Conservation (phyloP, 2,329 filamentous ascomycete genomes). For the Diaporthe citriasiana region DNA sequence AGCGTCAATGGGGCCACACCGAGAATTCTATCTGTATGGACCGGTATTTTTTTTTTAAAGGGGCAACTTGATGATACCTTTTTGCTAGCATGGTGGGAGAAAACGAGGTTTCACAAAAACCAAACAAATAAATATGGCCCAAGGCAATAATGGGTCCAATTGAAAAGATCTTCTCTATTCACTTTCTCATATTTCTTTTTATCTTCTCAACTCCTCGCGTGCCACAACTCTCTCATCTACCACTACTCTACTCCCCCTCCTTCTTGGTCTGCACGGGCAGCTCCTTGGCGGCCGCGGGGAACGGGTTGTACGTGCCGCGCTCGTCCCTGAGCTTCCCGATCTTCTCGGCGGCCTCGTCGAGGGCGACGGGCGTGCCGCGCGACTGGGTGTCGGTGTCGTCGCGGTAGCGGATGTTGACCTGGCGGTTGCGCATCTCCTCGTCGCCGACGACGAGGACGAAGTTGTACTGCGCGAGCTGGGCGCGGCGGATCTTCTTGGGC, state of each 20-base stretch:
- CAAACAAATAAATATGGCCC: slow-evolving; percentile 14
- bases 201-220: slow-evolving; percentile 7
- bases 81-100: slow-evolving; percentile 24
- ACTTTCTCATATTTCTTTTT: background rate
- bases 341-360: slow-evolving; percentile 70
- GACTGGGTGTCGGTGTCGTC: slow-evolving; percentile 74
- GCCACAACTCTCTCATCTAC: too few relatives aligned
- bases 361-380: slow-evolving; percentile 70
- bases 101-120: slow-evolving; percentile 10
- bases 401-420: slow-evolving; percentile 75
- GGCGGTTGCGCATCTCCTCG: slow-evolving; percentile 71
- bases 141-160: slow-evolving; percentile 1
- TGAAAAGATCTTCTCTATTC: slow-evolving; percentile 15
- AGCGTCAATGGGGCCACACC: background rate
- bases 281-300: slow-evolving; percentile 48
- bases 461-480: slow-evolving; percentile 86
- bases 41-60: background rate
- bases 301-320: slow-evolving; percentile 55
- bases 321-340: slow-evolving; percentile 66
- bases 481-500: slow-evolving; percentile 90
- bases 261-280: slow-evolving; percentile 43
- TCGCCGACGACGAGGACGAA: slow-evolving; percentile 81
- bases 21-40: slow-evolving; percentile 3
- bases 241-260: slow-evolving; percentile 10
- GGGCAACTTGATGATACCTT: slow-evolving; percentile 37